Conservation (phyloP, 2,329 filamentous ascomycete genomes). For the Thelonectria discophora region DNA sequence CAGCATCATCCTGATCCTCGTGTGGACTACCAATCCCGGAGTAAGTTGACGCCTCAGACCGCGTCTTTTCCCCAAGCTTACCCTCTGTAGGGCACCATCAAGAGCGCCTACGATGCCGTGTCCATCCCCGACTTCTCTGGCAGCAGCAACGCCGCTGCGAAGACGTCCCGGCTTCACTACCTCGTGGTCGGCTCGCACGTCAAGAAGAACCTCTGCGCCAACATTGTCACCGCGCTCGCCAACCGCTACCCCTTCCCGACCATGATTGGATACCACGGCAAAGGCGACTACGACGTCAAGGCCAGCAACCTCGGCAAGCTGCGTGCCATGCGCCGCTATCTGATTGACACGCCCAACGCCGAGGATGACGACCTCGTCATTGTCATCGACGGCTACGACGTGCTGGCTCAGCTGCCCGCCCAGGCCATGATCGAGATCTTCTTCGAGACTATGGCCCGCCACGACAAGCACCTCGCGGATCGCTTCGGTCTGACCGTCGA, state of each 20-base stretch:
- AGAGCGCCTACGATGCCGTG: neutral
- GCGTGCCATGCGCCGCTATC: constrained; percentile 29
- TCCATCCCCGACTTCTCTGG: neutral
- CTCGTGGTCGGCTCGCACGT: constrained; percentile 31
- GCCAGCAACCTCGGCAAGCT: constrained; percentile 36
- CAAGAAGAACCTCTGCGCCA: constrained; percentile 31
- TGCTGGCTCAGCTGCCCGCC: constrained; percentile 37
- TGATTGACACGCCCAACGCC: constrained; percentile 11
- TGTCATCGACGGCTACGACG: constrained; percentile 38
- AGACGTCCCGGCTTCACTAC: constrained; percentile 31
- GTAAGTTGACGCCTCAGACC: neutral
- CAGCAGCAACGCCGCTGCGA: neutral
- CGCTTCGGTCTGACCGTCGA: constrained; percentile 30
- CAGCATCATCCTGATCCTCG: neutral
- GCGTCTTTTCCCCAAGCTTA: neutral
- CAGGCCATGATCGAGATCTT: constrained; percentile 37
- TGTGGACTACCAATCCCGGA: neutral
- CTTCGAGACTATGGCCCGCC: constrained; percentile 25
- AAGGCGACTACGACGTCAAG: constrained; percentile 28
- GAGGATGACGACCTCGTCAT: constrained; percentile 35
- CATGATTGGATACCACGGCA: constrained; percentile 34
- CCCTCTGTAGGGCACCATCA: neutral
- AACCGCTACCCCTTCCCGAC: constrained; percentile 37
- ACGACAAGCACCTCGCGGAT: constrained; percentile 34
- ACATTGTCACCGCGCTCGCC: constrained; percentile 30